phyloP scores from a whole-genome alignment of 2,329 filamentous ascomycete genomes.

The Neofusicoccum sp. region DNA sequence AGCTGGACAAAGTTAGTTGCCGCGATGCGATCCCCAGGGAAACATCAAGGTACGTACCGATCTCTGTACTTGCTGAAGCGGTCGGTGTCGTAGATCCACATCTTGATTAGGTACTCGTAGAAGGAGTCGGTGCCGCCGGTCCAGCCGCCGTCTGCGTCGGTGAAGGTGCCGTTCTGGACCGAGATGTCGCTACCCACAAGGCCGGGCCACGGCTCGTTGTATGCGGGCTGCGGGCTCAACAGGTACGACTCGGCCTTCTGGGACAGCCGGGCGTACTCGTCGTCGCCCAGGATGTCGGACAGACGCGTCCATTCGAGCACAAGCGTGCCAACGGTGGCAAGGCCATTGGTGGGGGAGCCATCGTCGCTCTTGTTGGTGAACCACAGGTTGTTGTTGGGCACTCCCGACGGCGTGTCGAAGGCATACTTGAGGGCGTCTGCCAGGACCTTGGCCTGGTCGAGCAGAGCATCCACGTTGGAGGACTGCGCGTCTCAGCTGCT shows the following conservation, averaged over 20 bases:
- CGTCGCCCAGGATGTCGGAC: conserved; percentile 69
- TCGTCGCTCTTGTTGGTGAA: conserved; percentile 55
- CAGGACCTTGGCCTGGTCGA: conserved; percentile 66
- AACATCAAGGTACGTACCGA: conserved; percentile 35
- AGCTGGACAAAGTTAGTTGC: conserved; percentile 38
- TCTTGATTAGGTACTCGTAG: conserved; percentile 90
- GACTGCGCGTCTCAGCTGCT: not conserved
- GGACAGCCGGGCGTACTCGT: conserved; percentile 63
- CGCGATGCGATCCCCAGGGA: no score
- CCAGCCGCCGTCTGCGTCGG: conserved; percentile 71
- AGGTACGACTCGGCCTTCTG: conserved; percentile 70
- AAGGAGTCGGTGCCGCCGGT: conserved; percentile 74
- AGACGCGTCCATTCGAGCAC: conserved; percentile 83
- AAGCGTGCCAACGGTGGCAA: conserved; percentile 75
- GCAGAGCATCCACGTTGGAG: conserved; percentile 56
- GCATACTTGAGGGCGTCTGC: conserved; percentile 73
- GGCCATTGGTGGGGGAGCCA: conserved; percentile 59
- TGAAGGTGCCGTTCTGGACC: conserved; percentile 64
- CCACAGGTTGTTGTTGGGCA: conserved; percentile 68
- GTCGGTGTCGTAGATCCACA: conserved; percentile 74
- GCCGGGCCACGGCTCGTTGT: conserved; percentile 71
- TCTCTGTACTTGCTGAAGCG: conserved; percentile 67
- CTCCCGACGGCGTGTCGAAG: conserved; percentile 72
- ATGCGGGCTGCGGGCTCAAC: conserved; percentile 61
- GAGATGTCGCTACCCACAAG: conserved; percentile 68